These are phyloP conservation scores for Populus trichocarpa DNA, from an alignment of 441 rosid genomes.

Conservation along the genomic window DNA sequence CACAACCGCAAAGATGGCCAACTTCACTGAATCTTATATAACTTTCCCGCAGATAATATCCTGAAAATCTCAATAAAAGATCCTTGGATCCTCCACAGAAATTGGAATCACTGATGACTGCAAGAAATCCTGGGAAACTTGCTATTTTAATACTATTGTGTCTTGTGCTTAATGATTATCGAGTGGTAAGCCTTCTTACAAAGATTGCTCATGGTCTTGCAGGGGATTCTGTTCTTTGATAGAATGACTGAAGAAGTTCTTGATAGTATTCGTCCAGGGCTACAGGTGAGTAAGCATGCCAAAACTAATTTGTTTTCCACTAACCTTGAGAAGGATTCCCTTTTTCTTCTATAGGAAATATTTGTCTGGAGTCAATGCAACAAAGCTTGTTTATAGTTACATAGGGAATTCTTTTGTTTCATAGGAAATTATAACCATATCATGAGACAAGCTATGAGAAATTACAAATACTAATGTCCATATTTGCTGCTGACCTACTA, in stretches of 20 bases:
- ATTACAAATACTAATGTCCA: not conserved
- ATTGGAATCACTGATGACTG: no score
- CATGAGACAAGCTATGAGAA: not conserved
- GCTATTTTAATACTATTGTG: not conserved
- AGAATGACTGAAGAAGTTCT: conserved; percentile 85
- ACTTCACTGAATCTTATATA: no score
- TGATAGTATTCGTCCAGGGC: conserved; percentile 51
- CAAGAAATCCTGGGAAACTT: no score
- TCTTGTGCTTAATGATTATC: not conserved
- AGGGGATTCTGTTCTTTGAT: conserved; percentile 87
- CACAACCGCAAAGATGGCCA: no score
- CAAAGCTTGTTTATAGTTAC: not conserved
- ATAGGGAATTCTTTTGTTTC: no score
- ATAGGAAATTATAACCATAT: not conserved
- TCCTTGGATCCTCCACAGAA: no score
- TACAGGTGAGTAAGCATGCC: conserved; percentile 55
- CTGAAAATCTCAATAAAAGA: no score
- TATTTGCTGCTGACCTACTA: not conserved
- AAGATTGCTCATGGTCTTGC: conserved; percentile 29
- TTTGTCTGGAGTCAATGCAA: not conserved
- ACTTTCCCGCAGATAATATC: no score
- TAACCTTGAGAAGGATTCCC: not conserved
- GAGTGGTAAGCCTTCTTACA: conserved; percentile 6
- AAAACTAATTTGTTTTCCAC: not conserved
- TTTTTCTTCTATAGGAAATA: not conserved